phyloP scores from a whole-genome alignment of 257 asterid genomes.

The Penstemon newberryi region DNA sequence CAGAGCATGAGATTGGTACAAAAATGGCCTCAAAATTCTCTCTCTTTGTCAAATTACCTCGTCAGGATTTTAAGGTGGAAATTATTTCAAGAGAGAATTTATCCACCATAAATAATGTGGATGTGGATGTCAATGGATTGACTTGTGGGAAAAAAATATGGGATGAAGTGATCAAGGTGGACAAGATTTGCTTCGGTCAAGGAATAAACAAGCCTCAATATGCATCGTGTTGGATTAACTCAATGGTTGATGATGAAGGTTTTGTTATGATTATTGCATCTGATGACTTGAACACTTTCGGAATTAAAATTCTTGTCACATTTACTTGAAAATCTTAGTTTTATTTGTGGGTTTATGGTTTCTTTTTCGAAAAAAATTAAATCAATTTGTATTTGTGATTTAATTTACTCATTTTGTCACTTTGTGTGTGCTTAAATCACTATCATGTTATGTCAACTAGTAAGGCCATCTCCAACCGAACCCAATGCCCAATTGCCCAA shows the following conservation, averaged over 20 bases:
- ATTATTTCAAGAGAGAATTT: constrained; percentile 32
- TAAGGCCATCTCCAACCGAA: too few species aligned
- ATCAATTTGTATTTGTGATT: too few species aligned
- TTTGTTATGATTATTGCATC: constrained; percentile 45
- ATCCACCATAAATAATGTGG: not conserved
- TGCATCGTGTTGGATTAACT: constrained; percentile 59
- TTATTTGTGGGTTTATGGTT: too few species aligned
- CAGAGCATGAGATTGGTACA: constrained; percentile 31
- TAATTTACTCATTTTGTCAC: too few species aligned
- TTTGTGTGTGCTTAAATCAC: too few species aligned
- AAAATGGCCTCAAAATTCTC: constrained; percentile 36
- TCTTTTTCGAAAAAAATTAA: too few species aligned
- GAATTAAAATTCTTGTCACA: constrained; percentile 39
- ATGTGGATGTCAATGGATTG: not conserved
- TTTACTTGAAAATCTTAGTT: constrained; percentile 37
- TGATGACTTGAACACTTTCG: constrained; percentile 17
- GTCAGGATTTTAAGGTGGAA: constrained; percentile 37
- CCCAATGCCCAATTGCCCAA: too few species aligned
- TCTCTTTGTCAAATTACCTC: constrained; percentile 32
- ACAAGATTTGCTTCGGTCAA: constrained; percentile 37
- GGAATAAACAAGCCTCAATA: constrained; percentile 42
- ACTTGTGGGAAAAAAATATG: constrained; percentile 29
- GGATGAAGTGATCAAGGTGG: constrained; percentile 41
- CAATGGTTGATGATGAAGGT: constrained; percentile 55
- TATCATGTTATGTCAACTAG: too few species aligned